Percentiles rank a stretch among this genome's conserved stretches.
phyloP scores from a whole-genome alignment of 805 yeast genomes.

The Barnettozyma populi region DNA sequence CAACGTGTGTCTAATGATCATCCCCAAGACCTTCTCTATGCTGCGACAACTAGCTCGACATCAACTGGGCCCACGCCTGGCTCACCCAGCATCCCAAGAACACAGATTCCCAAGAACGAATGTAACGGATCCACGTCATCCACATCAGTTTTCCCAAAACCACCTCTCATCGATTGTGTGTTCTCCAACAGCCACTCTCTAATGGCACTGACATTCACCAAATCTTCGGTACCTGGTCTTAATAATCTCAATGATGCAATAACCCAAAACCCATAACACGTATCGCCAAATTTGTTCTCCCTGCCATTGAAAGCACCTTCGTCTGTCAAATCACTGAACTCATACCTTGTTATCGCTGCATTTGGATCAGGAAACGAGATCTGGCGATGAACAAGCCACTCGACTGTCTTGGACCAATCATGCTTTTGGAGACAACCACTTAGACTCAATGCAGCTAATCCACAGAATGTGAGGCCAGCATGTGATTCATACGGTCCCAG shows the following conservation, averaged over 20 bases:
- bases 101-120: constrained; percentile 55
- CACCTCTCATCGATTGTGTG: constrained; percentile 73
- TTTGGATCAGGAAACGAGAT: constrained; percentile 33
- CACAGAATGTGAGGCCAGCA: constrained; percentile 86
- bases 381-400: constrained; percentile 67
- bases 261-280: constrained; percentile 88
- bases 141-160: constrained; percentile 63
- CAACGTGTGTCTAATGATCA: no score
- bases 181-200: constrained; percentile 40
- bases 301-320: constrained; percentile 85
- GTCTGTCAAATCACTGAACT: constrained; percentile 41
- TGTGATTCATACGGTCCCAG: constrained; percentile 70
- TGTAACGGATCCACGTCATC: constrained; percentile 71
- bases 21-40: no score
- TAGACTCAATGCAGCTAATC: constrained; percentile 53
- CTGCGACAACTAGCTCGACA: not conserved
- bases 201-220: constrained; percentile 34
- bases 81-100: constrained; percentile 27
- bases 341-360: constrained; percentile 23
- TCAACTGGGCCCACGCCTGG: not conserved
- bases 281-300: constrained; percentile 76
- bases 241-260: constrained; percentile 43
- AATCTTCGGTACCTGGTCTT: constrained; percentile 21
- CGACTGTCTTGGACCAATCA: constrained; percentile 36
- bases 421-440: constrained; percentile 23